These are phyloP conservation scores for Neostapfia colusana DNA, from an alignment of 176 grass and related monocot genomes.

Conservation along the genomic window DNA sequence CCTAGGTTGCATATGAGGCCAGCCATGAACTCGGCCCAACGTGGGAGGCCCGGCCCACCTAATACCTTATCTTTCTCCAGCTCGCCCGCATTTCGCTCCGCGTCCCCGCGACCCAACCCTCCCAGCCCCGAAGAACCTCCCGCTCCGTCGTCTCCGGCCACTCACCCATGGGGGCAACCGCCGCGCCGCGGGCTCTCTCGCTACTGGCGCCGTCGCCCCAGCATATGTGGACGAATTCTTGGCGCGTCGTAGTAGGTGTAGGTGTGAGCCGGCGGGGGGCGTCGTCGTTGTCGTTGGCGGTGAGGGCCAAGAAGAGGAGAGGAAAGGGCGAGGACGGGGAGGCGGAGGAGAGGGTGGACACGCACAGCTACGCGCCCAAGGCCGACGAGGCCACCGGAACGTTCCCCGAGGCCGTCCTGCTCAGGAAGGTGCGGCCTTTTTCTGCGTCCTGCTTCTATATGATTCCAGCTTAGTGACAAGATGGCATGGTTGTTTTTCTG, in stretches of 20 bases:
- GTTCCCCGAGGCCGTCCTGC: conserved; percentile 81
- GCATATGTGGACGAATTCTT: neutral
- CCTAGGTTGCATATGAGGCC: neutral
- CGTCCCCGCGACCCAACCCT: conserved; percentile 5
- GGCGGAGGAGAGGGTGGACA: conserved; percentile 40
- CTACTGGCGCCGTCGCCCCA: neutral
- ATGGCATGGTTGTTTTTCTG: neutral
- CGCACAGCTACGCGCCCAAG: conserved; percentile 59
- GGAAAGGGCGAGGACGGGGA: conserved; percentile 31
- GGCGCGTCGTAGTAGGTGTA: neutral
- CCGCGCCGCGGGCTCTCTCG: conserved; percentile 33
- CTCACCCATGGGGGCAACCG: conserved; percentile 37
- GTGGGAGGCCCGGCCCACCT: conserved; percentile 1
- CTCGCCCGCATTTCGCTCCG: conserved; percentile 33
- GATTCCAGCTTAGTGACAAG: neutral
- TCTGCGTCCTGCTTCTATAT: neutral
- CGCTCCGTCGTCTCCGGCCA: neutral
- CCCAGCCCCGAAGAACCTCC: conserved; percentile 38
- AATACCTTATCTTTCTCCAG: conserved; percentile 36
- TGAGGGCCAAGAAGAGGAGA: conserved; percentile 46
- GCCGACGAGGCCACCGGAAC: conserved; percentile 50
- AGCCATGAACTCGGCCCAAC: neutral
- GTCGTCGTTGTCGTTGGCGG: too few species aligned
- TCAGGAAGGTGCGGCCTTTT: conserved; percentile 58
- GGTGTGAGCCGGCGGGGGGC: conserved; percentile 13